Percentiles rank a stretch among this genome's conserved stretches.
These are phyloP conservation scores for Wickerhamiella qilinensis DNA, from an alignment of 805 yeast species.

Conservation along the genomic window DNA sequence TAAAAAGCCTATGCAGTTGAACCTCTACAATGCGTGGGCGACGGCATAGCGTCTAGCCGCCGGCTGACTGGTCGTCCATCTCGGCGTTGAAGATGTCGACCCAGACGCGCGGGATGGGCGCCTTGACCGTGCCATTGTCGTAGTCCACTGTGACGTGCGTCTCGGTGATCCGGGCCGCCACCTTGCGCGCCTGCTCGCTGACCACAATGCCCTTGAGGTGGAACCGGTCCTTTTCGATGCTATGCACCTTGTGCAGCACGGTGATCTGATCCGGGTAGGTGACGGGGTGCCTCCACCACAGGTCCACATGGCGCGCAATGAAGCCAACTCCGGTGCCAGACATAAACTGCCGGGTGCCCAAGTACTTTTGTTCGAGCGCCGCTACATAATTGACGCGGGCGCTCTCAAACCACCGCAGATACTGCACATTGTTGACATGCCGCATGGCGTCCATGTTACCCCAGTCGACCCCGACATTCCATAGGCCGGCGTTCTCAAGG, in stretches of 20 bases:
- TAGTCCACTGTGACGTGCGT: slow-evolving; percentile 20
- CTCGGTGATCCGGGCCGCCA: slow-evolving; percentile 21
- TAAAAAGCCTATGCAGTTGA: too few species aligned
- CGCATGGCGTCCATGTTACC: slow-evolving; percentile 17
- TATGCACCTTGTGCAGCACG: slow-evolving; percentile 16
- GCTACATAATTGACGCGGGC: slow-evolving; percentile 18
- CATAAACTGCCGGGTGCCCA: slow-evolving; percentile 12
- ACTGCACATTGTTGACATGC: slow-evolving; percentile 21
- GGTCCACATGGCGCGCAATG: slow-evolving; percentile 17
- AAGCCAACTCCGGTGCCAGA: slow-evolving; percentile 17
- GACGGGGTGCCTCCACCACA: slow-evolving; percentile 21
- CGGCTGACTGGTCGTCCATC: too few species aligned
- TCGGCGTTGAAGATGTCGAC: slow-evolving; percentile 9
- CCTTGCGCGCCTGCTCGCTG: slow-evolving; percentile 18
- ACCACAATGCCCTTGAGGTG: slow-evolving; percentile 17
- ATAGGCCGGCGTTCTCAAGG: not conserved
- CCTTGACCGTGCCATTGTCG: slow-evolving; percentile 15
- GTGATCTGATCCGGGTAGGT: slow-evolving; percentile 19
- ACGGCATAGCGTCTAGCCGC: too few species aligned
- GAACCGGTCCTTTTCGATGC: slow-evolving; percentile 15
- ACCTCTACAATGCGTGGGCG: too few species aligned
- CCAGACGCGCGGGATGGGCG: slow-evolving; percentile 17
- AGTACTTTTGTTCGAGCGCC: slow-evolving; percentile 4
- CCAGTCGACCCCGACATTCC: slow-evolving; percentile 13
- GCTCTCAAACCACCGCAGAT: slow-evolving; percentile 20